These are phyloP conservation scores for Linnemannia hyalina DNA, from an alignment of 192 early-diverging fungal species.

Conservation along the genomic window DNA sequence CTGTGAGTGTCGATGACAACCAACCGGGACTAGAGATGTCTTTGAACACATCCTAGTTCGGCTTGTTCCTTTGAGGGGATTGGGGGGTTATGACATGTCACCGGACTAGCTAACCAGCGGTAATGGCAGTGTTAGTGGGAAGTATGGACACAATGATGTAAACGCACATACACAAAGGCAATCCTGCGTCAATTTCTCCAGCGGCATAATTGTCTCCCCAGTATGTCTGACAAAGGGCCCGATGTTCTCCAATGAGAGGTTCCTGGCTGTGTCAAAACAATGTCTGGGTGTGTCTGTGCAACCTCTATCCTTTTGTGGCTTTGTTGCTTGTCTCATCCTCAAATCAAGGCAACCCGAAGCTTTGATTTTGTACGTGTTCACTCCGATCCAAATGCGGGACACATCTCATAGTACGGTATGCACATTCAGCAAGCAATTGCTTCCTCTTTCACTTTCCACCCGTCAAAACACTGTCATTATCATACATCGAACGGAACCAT, in stretches of 20 bases:
- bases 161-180: not conserved
- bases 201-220: not conserved
- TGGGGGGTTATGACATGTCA: not conserved
- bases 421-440: too few species aligned
- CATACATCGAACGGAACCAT: not conserved
- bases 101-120: not conserved
- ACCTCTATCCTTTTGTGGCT: not conserved
- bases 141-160: not conserved
- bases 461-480: not conserved
- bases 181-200: not conserved
- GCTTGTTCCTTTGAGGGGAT: not conserved
- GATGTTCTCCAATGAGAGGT: not conserved
- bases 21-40: not conserved
- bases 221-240: not conserved
- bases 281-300: not conserved
- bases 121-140: not conserved
- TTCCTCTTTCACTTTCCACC: not conserved
- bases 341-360: not conserved
- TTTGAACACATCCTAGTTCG: not conserved
- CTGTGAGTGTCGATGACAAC: not conserved
- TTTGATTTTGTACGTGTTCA: not conserved
- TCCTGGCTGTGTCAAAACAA: not conserved
- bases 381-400: constrained; percentile 1
- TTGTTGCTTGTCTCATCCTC: not conserved
- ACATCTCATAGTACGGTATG: not conserved